Base-by-base conservation (phyloP, 1,284 basidiomycete genomes). In the Bondarzewia mesenterica region DNA sequence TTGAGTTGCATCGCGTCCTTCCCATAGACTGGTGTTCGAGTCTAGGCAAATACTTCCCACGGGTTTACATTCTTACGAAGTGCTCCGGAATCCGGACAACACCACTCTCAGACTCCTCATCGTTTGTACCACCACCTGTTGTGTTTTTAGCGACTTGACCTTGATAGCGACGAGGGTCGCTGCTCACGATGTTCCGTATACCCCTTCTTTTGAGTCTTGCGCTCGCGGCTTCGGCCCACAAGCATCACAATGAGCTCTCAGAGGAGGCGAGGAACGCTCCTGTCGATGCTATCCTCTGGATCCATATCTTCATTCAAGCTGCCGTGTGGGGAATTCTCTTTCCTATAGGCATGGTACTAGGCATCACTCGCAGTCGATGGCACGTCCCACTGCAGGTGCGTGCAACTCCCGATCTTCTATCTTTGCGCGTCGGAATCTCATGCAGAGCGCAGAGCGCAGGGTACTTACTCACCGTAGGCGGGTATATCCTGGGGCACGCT, bases 331-430 rank as follows among this genome's bases (percentile, higher is more conserved):
- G 84, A 2, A 62, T 93, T 10, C 61, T 92, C 18, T 93, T 93
- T 60, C 90, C 91, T 0, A 72, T 84, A 7, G 91, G 91, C 21
- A 93, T 93, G 90, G 86, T 93, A 0, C 68, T 93, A 2, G 90
- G 90, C 7, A 70, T 93, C 23, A 74, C 83, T 7, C 76, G 84
- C 60, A 90, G 79, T 63, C 75, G 78, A 60, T 93, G 86, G 82
- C 90, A 93, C 64, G 89, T 93, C 39, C 90, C 90, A 4, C 63
- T 93, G 2, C 90, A 93, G 69, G 83, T 86, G 50, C 41, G 68
- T 27, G 10, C 18, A 7, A 25, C 22, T 25, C 3, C n/a, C 44
- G 44, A 36, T 37, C 44, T 18, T 27, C n/a, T 22, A 10, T 8
- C 7, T 18, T 15, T 27, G 2, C 32, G 20, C 10, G 25, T 39